These are phyloP conservation scores for Fusarium sp. DNA, from an alignment of 2,329 filamentous ascomycete genomes.

Conservation along the genomic window DNA sequence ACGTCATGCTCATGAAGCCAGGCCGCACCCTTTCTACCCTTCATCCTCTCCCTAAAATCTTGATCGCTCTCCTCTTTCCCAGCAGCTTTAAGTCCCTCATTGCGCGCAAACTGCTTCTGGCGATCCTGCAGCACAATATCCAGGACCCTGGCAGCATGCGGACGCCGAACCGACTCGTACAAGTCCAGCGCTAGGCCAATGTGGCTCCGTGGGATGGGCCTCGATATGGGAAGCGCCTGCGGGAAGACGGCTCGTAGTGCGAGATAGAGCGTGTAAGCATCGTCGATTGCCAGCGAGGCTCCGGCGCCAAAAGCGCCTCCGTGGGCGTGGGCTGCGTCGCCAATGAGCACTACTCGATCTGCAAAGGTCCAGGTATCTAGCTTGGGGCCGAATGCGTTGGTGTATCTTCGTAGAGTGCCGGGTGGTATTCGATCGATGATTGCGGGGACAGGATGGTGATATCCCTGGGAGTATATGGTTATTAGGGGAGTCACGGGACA, in stretches of 20 bases:
- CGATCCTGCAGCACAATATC: not conserved
- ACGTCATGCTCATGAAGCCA: not conserved
- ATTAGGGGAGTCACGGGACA: too few relatives aligned
- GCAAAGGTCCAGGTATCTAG: not conserved
- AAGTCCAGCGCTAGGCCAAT: not conserved
- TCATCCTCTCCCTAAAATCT: not conserved
- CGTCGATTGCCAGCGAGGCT: not conserved
- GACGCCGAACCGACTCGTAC: not conserved
- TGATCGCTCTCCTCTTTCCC: not conserved
- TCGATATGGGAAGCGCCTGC: not conserved
- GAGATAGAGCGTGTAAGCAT: not conserved
- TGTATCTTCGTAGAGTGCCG: not conserved
- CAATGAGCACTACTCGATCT: not conserved
- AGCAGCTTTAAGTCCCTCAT: not conserved
- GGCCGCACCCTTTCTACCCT: not conserved
- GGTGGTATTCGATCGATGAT: not conserved
- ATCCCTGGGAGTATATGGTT: not conserved
- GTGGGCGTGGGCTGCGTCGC: not conserved
- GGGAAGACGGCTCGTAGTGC: not conserved
- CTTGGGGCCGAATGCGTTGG: not conserved
- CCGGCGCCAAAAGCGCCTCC: not conserved
- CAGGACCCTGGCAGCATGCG: not conserved
- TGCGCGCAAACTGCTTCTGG: not conserved
- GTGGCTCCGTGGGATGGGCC: not conserved
- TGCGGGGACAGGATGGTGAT: not conserved